Conservation (phyloP, 805 yeast species). For the Candida xyloterini region DNA sequence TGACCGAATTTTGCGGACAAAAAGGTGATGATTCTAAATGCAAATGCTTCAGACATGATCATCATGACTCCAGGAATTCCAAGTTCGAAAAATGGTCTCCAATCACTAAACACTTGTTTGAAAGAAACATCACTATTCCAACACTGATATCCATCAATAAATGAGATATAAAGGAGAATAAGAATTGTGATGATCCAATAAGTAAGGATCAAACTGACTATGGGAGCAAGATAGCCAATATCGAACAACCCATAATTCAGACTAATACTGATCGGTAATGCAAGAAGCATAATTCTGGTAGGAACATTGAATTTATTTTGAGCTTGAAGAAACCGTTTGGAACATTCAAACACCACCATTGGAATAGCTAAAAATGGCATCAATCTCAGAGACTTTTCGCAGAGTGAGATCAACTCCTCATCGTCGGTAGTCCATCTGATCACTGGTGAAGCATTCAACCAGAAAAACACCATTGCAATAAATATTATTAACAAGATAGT, state of each 20-base stretch:
- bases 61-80: constrained; percentile 52
- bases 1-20: constrained; percentile 48
- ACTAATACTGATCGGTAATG: constrained; percentile 64
- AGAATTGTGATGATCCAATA: constrained; percentile 65
- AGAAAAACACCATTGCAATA: constrained; percentile 54
- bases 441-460: constrained; percentile 52
- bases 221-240: constrained; percentile 72
- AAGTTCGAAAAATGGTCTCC: constrained; percentile 43
- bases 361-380: constrained; percentile 66
- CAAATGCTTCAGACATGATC: constrained; percentile 56
- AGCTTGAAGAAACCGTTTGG: constrained; percentile 69
- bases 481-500: constrained; percentile 45
- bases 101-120: constrained; percentile 34
- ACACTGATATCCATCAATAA: constrained; percentile 62
- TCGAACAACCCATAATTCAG: constrained; percentile 59
- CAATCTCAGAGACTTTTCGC: constrained; percentile 50
- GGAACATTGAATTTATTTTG: constrained; percentile 77
- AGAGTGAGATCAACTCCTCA: constrained; percentile 41
- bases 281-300: constrained; percentile 59
- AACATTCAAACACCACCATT: constrained; percentile 61
- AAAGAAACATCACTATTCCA: constrained; percentile 41
- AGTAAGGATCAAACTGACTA: constrained; percentile 62
- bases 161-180: constrained; percentile 49
- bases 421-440: constrained; percentile 44
- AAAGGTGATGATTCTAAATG: constrained; percentile 51